Evolutionary conservation across 2,329 filamentous ascomycete species (phyloP).

Genomic region (Cadophora luteo-olivacea): DNA sequence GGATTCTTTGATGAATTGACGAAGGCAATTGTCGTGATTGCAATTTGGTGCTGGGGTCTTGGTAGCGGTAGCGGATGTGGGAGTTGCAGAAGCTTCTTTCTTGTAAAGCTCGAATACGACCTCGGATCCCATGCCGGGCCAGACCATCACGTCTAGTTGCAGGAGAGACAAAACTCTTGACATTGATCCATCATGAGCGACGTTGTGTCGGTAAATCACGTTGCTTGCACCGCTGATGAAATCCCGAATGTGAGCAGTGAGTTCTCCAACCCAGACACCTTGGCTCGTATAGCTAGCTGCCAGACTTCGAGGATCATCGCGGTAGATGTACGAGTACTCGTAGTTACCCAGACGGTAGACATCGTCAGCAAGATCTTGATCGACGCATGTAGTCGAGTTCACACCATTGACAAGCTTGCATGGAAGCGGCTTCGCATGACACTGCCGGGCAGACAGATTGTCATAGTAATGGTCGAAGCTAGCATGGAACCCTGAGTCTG

Average conservation of each 20-base stretch:
- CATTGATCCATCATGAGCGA: slow-evolving; percentile 80
- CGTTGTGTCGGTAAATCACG: slow-evolving; percentile 73
- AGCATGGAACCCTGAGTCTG: slow-evolving; percentile 68
- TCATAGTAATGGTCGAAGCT: slow-evolving; percentile 86
- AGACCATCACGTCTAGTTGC: slow-evolving; percentile 78
- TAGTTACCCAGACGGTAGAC: slow-evolving; percentile 81
- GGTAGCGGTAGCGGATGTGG: slow-evolving; percentile 30
- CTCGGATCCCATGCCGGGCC: slow-evolving; percentile 84
- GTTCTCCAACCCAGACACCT: slow-evolving; percentile 77
- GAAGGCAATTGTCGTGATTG: slow-evolving; percentile 44
- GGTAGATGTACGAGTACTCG: slow-evolving; percentile 82
- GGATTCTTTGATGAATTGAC: slow-evolving; percentile 41
- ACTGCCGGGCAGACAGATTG: slow-evolving; percentile 80
- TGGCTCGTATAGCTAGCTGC: slow-evolving; percentile 65
- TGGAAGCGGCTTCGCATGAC: slow-evolving; percentile 75
- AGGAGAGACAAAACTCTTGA: slow-evolving; percentile 71
- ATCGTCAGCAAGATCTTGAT: slow-evolving; percentile 65
- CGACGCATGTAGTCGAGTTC: slow-evolving; percentile 64
- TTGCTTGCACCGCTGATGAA: slow-evolving; percentile 51
- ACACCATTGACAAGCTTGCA: slow-evolving; percentile 60
- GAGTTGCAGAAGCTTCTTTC: slow-evolving; percentile 42
- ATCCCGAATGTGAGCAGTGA: slow-evolving; percentile 68
- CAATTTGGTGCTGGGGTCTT: slow-evolving; percentile 37
- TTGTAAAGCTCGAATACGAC: slow-evolving; percentile 77
- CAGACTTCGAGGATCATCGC: slow-evolving; percentile 68